These are phyloP conservation scores for Thalassia testudinum DNA, from an alignment of 116 monocot species.

Conservation along the genomic window DNA sequence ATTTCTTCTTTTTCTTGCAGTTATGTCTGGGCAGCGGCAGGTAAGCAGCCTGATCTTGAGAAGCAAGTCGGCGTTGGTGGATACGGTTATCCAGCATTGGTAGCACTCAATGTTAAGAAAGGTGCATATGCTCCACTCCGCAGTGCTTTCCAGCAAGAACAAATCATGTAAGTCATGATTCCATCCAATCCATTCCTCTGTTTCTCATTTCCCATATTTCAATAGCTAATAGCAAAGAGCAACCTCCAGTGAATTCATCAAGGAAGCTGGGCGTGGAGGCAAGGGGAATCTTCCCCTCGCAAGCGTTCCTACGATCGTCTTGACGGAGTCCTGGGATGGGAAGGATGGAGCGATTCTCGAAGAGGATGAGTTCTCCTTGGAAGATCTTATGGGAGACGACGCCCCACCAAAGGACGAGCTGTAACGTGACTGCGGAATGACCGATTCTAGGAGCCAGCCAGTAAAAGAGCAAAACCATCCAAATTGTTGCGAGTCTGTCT, in stretches of 20 bases:
- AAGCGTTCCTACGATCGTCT: constrained; percentile 27
- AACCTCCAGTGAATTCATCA: constrained; percentile 59
- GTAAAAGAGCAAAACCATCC: too few species aligned
- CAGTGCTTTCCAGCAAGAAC: constrained; percentile 65
- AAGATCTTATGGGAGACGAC: constrained; percentile 67
- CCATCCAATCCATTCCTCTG: not conserved
- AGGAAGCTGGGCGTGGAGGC: constrained; percentile 81
- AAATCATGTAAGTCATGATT: constrained; percentile 37
- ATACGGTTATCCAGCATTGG: constrained; percentile 87
- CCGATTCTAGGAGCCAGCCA: too few species aligned
- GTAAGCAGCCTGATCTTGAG: constrained; percentile 77
- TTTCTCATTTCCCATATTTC: not conserved
- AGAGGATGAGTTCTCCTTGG: constrained; percentile 91
- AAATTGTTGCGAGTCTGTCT: too few species aligned
- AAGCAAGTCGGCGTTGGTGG: constrained; percentile 86
- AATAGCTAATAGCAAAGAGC: not conserved
- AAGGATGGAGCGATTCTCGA: constrained; percentile 71
- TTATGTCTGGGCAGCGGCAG: constrained; percentile 75
- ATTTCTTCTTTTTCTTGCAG: constrained; percentile 25
- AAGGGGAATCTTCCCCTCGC: constrained; percentile 74
- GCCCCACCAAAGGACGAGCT: constrained; percentile 39
- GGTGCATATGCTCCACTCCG: constrained; percentile 66
- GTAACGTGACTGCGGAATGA: constrained; percentile 6
- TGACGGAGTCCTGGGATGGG: constrained; percentile 79
- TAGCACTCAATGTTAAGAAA: constrained; percentile 80